A percentile compares a stretch with the other conserved stretches of the same genome.
These are phyloP conservation scores for Pyrus pyrifolia DNA, from an alignment of 306 rosid species.

Conservation along the genomic window DNA sequence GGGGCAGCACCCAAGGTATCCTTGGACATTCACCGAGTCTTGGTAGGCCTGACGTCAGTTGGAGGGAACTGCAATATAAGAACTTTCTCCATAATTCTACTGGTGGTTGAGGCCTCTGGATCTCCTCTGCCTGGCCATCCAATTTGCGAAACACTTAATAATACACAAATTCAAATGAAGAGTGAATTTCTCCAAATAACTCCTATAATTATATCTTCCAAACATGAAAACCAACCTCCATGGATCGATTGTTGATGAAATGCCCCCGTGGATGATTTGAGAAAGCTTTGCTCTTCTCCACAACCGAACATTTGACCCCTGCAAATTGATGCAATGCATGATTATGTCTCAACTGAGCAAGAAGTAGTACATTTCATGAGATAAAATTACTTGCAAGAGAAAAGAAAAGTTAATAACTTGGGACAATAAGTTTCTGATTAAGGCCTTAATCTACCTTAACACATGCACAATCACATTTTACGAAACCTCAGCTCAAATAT, in stretches of 20 bases:
- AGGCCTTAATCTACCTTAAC: background rate
- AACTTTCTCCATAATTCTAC: slow-evolving; percentile 92
- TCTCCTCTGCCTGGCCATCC: slow-evolving; percentile 85
- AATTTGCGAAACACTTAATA: slow-evolving; percentile 74
- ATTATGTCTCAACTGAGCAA: background rate
- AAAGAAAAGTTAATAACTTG: background rate
- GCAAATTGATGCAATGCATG: background rate
- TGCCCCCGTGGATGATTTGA: slow-evolving; percentile 83
- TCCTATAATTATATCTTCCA: slow-evolving; percentile 2
- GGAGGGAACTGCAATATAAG: slow-evolving; percentile 78
- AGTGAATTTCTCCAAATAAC: slow-evolving; percentile 1
- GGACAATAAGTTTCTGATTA: background rate
- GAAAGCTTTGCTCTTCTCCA: slow-evolving; percentile 56
- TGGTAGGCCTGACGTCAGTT: too few species aligned
- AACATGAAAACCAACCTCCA: slow-evolving; percentile 62
- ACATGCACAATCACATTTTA: slow-evolving; percentile 1
- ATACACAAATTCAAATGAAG: slow-evolving; percentile 11
- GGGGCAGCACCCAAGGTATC: too few species aligned
- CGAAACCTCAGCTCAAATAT: background rate
- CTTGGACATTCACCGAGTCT: too few species aligned
- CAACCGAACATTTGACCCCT: slow-evolving; percentile 76
- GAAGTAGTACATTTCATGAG: background rate
- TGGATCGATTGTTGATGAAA: slow-evolving; percentile 87
- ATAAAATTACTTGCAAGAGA: background rate
- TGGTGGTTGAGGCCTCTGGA: slow-evolving; percentile 85